Evolutionary conservation across 2,329 filamentous ascomycete genomes (phyloP), one percentile per base, ranked within the genome.

Genomic region (Pseudogymnoascus sp.): DNA sequence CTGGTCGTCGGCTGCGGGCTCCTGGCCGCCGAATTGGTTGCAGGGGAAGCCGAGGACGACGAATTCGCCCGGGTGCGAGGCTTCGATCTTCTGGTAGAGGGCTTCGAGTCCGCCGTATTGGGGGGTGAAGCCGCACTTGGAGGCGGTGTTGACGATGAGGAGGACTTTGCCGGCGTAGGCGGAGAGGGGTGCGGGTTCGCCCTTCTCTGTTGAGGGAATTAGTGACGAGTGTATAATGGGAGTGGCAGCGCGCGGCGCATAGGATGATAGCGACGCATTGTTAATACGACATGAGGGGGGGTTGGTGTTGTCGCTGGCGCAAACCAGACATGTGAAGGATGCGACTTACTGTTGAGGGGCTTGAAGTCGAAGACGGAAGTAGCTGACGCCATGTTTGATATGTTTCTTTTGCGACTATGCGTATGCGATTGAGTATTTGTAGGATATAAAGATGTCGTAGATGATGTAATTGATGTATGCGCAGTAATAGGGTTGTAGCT

Each of bases 111-210:
- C 91, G 68, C 85, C 87, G 79, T 95, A 97, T 79, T 99, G 95
- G 11, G 92, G 92, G 2, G 95, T 98, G 85, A 98, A 98, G 77
- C 95, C 93, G 82, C 95, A 99, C 82, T 98, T 97, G 77, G 91
- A 96, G 71, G 95, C 95, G 1, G 93, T 97, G 86, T 99, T 99
- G 80, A 99, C 92, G 73, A 96, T 83, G 66, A 99, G 88, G 71
- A 98, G 86, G 70, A 98, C 93, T 79, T 98, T 98, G 83, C 89
- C 90, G 77, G 90, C 86, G 79, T 92, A 90, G 67, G 87, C 78
- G 69, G 80, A 74, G 69, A 98, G 83, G 65, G 86, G 80, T 74
- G 88, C 88, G 69, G 89, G 83, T 64, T 85, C 75, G 76, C 92
- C 92, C 76, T 87, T 88, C 75, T 92, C 88, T 92, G 73, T 70